A percentile compares a stretch with the other conserved stretches of the same genome.
Conservation (phyloP, 1,139 yeast species). For the Saccharomyces hybrid region DNA sequence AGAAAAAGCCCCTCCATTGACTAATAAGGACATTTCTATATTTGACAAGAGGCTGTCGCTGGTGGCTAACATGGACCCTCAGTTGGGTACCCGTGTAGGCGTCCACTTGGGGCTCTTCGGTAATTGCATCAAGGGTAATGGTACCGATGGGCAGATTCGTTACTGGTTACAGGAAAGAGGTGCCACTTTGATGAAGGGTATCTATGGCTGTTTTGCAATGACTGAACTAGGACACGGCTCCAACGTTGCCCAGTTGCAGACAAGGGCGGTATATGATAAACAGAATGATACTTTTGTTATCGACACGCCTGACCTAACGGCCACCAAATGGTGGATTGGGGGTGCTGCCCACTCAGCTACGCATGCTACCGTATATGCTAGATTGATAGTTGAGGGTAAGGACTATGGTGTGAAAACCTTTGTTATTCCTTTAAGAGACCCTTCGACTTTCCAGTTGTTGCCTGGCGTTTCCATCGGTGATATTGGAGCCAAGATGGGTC, state of each 20-base stretch:
- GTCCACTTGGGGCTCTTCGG: slow-evolving; percentile 67
- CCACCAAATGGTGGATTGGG: slow-evolving; percentile 98
- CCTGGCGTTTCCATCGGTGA: slow-evolving; percentile 86
- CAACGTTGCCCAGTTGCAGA: slow-evolving; percentile 84
- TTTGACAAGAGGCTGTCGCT: slow-evolving; percentile 38
- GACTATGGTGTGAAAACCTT: slow-evolving; percentile 89
- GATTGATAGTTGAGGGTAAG: slow-evolving; percentile 70
- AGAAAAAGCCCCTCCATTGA: slow-evolving; percentile 14
- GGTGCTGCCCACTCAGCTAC: slow-evolving; percentile 95
- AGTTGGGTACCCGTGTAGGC: slow-evolving; percentile 58
- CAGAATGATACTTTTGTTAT: slow-evolving; percentile 60
- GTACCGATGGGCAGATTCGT: slow-evolving; percentile 49
- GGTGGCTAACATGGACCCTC: slow-evolving; percentile 46
- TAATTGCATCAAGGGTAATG: slow-evolving; percentile 64
- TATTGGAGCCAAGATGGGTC: slow-evolving; percentile 90
- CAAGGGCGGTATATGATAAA: slow-evolving; percentile 76
- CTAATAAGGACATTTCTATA: slow-evolving; percentile 33
- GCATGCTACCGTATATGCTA: slow-evolving; percentile 73
- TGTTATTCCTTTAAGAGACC: slow-evolving; percentile 80
- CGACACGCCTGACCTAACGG: slow-evolving; percentile 83
- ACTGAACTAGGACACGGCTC: slow-evolving; percentile 93
- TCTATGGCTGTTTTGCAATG: slow-evolving; percentile 91
- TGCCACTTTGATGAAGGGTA: slow-evolving; percentile 52
- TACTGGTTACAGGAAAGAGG: slow-evolving; percentile 76
- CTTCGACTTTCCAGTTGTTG: slow-evolving; percentile 51